phyloP scores from a whole-genome alignment of 1,284 basidiomycete species.

The Irpex sp. region DNA sequence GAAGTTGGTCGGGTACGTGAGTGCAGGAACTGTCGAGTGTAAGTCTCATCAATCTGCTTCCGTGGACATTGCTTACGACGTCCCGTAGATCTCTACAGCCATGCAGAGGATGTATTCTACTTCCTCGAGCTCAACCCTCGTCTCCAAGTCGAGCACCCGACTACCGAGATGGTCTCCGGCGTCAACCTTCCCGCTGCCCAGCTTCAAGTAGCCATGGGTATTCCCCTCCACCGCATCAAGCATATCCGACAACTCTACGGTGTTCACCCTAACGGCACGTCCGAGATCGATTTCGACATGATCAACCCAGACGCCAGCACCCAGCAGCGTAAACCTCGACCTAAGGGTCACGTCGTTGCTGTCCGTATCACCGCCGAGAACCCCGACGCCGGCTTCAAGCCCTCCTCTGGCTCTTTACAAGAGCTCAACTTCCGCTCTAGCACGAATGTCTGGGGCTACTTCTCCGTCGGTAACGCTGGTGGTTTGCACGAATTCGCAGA shows the following conservation, averaged over 20 bases:
- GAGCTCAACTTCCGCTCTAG: constrained; percentile 99
- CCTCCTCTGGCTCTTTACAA: constrained; percentile 93
- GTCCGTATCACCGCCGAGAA: constrained; percentile 99
- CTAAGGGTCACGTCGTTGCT: constrained; percentile 98
- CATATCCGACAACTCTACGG: constrained; percentile 98
- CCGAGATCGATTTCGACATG: constrained; percentile 97
- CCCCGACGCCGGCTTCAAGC: constrained; percentile 99
- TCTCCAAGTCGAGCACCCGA: constrained; percentile 99
- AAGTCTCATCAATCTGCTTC: constrained; percentile 23
- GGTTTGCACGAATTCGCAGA: constrained; percentile 99
- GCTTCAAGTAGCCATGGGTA: constrained; percentile 97
- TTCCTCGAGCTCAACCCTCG: constrained; percentile 99
- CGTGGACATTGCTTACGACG: background rate
- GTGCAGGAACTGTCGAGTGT: constrained; percentile 99
- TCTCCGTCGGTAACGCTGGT: constrained; percentile 94
- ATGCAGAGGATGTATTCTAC: constrained; percentile 90
- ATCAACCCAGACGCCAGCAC: constrained; percentile 81
- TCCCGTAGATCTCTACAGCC: constrained; percentile 85
- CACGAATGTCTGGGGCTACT: constrained; percentile 99
- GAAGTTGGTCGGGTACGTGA: constrained; percentile 98
- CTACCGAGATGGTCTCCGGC: constrained; percentile 99
- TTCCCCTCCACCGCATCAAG: constrained; percentile 92
- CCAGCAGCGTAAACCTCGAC: constrained; percentile 91
- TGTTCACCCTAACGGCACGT: constrained; percentile 81
- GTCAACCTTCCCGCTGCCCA: constrained; percentile 98